These are phyloP conservation scores for Singerocomus inundabilis DNA, from an alignment of 1,284 basidiomycete genomes.

Conservation along the genomic window DNA sequence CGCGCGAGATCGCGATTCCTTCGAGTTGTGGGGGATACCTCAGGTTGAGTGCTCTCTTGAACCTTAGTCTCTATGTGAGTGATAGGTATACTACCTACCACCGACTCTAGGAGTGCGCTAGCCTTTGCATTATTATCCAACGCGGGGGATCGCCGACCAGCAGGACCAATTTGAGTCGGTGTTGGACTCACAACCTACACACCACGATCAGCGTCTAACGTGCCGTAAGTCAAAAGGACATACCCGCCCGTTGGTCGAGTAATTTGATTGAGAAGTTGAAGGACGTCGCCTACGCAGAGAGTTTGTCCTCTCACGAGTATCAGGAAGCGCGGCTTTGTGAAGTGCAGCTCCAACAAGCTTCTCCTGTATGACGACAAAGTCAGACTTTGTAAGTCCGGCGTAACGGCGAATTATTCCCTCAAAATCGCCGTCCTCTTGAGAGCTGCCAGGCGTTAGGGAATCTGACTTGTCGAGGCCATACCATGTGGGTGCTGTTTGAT, in stretches of 20 bases:
- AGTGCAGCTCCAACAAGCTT: constrained; percentile 62
- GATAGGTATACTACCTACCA: constrained; percentile 62
- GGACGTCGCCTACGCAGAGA: constrained; percentile 66
- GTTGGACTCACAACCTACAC: constrained; percentile 55
- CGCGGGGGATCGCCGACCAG: constrained; percentile 33
- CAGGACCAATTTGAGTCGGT: constrained; percentile 29
- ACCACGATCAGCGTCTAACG: constrained; percentile 7
- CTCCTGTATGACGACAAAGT: constrained; percentile 70
- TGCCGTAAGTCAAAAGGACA: constrained; percentile 23
- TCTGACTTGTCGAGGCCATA: constrained; percentile 56
- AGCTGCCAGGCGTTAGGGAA: constrained; percentile 46
- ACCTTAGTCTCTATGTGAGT: constrained; percentile 31
- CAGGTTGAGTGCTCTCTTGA: constrained; percentile 21
- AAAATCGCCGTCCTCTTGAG: constrained; percentile 56
- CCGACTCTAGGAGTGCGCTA: constrained; percentile 63
- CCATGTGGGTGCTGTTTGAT: constrained; percentile 53
- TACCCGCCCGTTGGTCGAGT: constrained; percentile 58
- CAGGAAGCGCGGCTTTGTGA: constrained; percentile 53
- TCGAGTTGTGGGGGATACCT: constrained; percentile 51
- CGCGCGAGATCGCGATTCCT: constrained; percentile 70
- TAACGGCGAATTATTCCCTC: constrained; percentile 63
- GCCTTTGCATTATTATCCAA: constrained; percentile 55
- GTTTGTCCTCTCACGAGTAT: constrained; percentile 55
- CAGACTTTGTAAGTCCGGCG: constrained; percentile 64
- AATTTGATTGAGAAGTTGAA: constrained; percentile 78